Percentiles rank a stretch among this genome's conserved stretches.
These are phyloP conservation scores for Sphenostylis stenocarpa DNA, from an alignment of 306 rosid genomes.

Conservation along the genomic window DNA sequence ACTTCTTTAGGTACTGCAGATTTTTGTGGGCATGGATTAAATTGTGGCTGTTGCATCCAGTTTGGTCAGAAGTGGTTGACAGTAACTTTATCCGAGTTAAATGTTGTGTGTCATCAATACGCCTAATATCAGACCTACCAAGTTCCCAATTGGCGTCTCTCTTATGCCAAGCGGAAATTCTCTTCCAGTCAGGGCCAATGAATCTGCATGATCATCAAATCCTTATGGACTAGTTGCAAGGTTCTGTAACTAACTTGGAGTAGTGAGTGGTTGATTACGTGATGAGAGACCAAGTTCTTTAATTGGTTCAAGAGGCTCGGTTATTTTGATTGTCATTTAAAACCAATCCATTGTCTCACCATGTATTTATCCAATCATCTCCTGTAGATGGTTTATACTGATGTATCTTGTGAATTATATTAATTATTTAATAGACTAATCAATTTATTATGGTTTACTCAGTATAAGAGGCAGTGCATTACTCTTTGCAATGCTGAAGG, in stretches of 20 bases:
- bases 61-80: slow-evolving; percentile 19
- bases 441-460: background rate
- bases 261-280: slow-evolving; percentile 10
- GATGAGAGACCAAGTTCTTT: slow-evolving; percentile 9
- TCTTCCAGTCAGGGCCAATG: slow-evolving; percentile 15
- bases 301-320: slow-evolving; percentile 16
- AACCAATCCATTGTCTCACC: background rate
- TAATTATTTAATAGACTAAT: background rate
- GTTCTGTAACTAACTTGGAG: slow-evolving; percentile 31
- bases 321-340: slow-evolving; percentile 22
- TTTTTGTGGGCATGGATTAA: slow-evolving; percentile 72
- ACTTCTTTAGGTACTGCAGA: slow-evolving; percentile 56
- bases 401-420: background rate
- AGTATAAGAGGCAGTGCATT: background rate
- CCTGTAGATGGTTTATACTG: slow-evolving; percentile 4
- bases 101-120: slow-evolving; percentile 20
- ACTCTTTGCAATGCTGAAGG: background rate
- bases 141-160: slow-evolving; percentile 6
- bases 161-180: slow-evolving; percentile 30
- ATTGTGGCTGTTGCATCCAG: slow-evolving; percentile 21
- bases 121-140: slow-evolving; percentile 21
- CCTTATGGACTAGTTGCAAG: slow-evolving; percentile 15
- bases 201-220: slow-evolving; percentile 23
- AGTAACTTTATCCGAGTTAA: slow-evolving; percentile 8
- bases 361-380: slow-evolving; percentile 1